Evolutionary conservation across 2,329 filamentous ascomycete species (phyloP).

Genomic region (Sclerotinia sclerotiorum): DNA sequence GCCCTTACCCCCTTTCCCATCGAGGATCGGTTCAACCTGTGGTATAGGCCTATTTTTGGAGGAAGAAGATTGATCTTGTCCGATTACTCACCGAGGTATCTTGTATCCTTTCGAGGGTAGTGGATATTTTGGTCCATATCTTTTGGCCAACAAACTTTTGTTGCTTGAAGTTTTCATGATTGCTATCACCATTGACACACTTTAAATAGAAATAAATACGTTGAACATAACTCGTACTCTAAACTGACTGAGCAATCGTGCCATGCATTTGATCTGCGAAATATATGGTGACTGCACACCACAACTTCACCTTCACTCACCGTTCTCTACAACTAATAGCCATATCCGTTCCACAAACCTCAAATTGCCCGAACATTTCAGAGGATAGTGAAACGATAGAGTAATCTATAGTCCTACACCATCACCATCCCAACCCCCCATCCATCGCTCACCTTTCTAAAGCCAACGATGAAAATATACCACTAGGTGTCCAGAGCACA

Average conservation of each 20-base stretch:
- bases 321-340: not conserved
- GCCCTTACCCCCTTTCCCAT: constrained; percentile 61
- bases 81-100: constrained; percentile 70
- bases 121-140: constrained; percentile 72
- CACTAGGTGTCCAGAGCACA: too few species aligned
- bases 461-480: too few species aligned
- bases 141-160: constrained; percentile 55
- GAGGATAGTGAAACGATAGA: too few species aligned
- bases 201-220: not conserved
- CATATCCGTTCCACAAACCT: too few species aligned
- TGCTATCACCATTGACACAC: not conserved
- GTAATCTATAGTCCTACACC: too few species aligned
- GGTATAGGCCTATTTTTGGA: constrained; percentile 83
- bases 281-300: not conserved
- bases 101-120: constrained; percentile 44
- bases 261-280: not conserved
- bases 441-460: too few species aligned
- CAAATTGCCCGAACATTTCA: too few species aligned
- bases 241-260: not conserved
- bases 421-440: too few species aligned
- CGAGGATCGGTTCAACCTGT: constrained; percentile 51
- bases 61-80: constrained; percentile 68
- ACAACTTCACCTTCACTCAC: not conserved
- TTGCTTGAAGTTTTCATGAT: not conserved
- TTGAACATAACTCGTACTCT: too few species aligned